These are phyloP conservation scores for Pichia eremophila DNA, from an alignment of 805 yeast genomes.

Conservation along the genomic window DNA sequence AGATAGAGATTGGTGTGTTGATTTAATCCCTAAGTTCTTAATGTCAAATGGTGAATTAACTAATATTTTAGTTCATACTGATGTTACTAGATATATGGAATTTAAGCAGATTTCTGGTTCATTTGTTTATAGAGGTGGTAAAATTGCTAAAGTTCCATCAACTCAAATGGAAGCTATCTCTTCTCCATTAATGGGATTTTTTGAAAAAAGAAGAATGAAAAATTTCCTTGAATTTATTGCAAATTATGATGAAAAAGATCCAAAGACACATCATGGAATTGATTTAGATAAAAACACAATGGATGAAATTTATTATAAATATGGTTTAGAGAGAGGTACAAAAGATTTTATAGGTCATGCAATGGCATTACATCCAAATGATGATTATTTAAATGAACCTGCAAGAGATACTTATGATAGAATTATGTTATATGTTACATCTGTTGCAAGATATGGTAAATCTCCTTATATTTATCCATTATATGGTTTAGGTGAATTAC, in stretches of 20 bases:
- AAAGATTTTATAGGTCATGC: slow-evolving; percentile 97
- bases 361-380: slow-evolving; percentile 95
- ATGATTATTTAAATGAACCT: slow-evolving; percentile 77
- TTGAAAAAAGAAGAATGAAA: slow-evolving; percentile 93
- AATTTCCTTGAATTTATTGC: slow-evolving; percentile 83
- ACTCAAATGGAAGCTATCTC: slow-evolving; percentile 85
- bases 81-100: slow-evolving; percentile 91
- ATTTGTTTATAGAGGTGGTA: slow-evolving; percentile 82
- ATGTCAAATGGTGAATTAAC: slow-evolving; percentile 98
- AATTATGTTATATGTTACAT: slow-evolving; percentile 73
- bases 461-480: slow-evolving; percentile 94
- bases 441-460: slow-evolving; percentile 91
- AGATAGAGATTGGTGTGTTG: slow-evolving; percentile 97
- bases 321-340: slow-evolving; percentile 86
- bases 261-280: slow-evolving; percentile 75
- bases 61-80: slow-evolving; percentile 88
- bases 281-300: slow-evolving; percentile 82
- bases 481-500: slow-evolving; percentile 94
- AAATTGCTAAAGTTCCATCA: slow-evolving; percentile 91
- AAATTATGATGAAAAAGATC: slow-evolving; percentile 67
- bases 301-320: slow-evolving; percentile 83
- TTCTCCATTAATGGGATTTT: slow-evolving; percentile 89
- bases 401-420: slow-evolving; percentile 89
- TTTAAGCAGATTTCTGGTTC: slow-evolving; percentile 96
- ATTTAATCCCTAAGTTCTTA: slow-evolving; percentile 88